Evolutionary conservation across 2,329 filamentous ascomycete genomes (phyloP).

Genomic region (Tetracladium maxilliforme): DNA sequence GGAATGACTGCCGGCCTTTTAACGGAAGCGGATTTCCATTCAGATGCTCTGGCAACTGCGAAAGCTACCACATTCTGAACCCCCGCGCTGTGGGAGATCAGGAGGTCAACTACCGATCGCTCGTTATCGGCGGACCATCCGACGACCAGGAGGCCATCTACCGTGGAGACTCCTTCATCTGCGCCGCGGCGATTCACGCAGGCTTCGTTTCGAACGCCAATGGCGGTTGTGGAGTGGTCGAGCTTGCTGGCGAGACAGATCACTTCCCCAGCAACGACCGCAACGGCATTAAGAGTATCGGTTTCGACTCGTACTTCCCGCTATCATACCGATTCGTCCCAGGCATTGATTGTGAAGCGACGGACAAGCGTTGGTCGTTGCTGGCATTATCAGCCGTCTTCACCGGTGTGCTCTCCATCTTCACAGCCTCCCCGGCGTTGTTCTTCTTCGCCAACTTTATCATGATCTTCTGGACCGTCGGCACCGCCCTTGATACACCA

Average conservation of each 20-base stretch:
- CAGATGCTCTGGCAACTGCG: conserved; percentile 60
- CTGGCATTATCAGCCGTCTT: conserved; percentile 72
- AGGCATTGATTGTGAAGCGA: conserved; percentile 50
- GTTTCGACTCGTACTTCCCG: conserved; percentile 81
- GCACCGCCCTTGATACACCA: conserved; percentile 79
- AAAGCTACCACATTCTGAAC: conserved; percentile 48
- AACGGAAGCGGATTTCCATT: conserved; percentile 56
- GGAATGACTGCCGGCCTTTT: conserved; percentile 63
- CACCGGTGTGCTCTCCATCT: conserved; percentile 63
- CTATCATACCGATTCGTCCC: conserved; percentile 66
- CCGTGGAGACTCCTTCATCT: conserved; percentile 81
- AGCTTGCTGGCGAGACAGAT: conserved; percentile 52
- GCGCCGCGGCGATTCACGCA: conserved; percentile 70
- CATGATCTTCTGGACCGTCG: conserved; percentile 79
- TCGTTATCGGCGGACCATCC: conserved; percentile 46
- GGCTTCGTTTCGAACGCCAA: conserved; percentile 56
- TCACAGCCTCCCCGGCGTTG: conserved; percentile 61
- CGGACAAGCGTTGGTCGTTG: conserved; percentile 72
- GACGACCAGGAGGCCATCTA: conserved; percentile 43
- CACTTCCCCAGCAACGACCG: conserved; percentile 47
- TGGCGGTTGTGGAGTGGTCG: conserved; percentile 73
- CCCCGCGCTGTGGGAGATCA: conserved; percentile 62
- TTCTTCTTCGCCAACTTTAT: conserved; percentile 80
- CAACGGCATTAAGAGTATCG: conserved; percentile 64
- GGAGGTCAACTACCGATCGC: conserved; percentile 44